Base-by-base conservation (phyloP, 306 rosid species). In the Astragalus membranaceus region DNA sequence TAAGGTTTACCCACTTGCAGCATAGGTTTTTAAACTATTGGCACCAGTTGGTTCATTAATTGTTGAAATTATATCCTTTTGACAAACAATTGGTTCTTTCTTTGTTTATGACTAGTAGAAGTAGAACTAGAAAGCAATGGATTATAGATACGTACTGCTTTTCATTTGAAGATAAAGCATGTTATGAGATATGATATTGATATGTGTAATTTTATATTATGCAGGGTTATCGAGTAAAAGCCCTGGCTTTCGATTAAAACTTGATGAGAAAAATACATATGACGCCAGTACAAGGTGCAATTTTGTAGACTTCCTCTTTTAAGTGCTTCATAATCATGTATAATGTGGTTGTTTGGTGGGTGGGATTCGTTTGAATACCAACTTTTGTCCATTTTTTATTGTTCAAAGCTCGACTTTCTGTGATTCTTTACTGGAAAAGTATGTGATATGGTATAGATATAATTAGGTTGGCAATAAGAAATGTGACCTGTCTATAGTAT, bases 221-320 rank as follows among this genome's bases (percentile, higher is more conserved):
- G 29, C 86, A 94, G 98, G 95, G 16, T 76, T 87, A 64, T 88
- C 98, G 3, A 78, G 86, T 73, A 85, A 75, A 82, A 71, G 69
- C 33, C 52, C 7, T n/a, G 86, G 80, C 35, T 61, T 83, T 66
- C 88, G 86, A 67, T 54, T 79, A 26, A 82, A 72, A 70, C 72
- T 79, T 30, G 88, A 77, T 16, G 88, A 86, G 73, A 85, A 84
- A 74, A 87, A 68, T 64, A 36, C 71, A 13, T 57, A 57, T 81
- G 83, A 72, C 73, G 81, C 87, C 44, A 81, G 87, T 78, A 79
- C 89, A 76, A 88, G 97, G 96, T 87, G 54, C 60, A 30, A 12
- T 41, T 10, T 64, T 75, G 30, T 35, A 68, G 65, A 69, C 41
- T 74, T 67, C 63, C 69, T 26, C 36, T 20, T 73, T 74, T 37